Base-by-base conservation (phyloP, 192 early-diverging fungal species). In the Podila epicladia region DNA sequence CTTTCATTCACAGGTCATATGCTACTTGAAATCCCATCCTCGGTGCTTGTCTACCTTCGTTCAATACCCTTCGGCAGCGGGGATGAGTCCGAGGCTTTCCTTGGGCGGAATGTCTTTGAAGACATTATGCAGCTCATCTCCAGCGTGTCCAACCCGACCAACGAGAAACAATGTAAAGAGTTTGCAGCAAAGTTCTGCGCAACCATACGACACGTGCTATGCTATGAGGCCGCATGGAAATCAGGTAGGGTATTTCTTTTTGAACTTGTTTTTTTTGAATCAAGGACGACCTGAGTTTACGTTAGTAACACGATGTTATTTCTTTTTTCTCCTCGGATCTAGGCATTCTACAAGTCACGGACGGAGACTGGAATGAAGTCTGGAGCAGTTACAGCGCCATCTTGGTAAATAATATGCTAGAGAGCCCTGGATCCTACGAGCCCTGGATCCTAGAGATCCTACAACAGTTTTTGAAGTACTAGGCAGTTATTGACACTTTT, bases 221-320 rank as follows among this genome's bases (percentile, higher is more conserved):
- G 77, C 38, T 80, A 80, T 31, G 64, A 80, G 22, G 70, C 77
- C 4, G 77, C 77, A 11, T 80, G 77, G 77, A 66, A 64, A 24
- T 38, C 67, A 69, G 77, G 77, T 80, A 67, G 58, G 35, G 0
- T 28, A 17, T 45, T 45, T 3, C 1, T 15, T 45, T 45, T 57
- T 19, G 49, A 37, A 1, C 31, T 31, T 31, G 4, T 22, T 19
- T 33, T 20, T 62, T 15, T 6, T 37, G 35, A 2, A 8, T 7
- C 33, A 24, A 41, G 19, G 8, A 17, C 11, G 5, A 19, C 4
- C 38, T 64, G 17, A 49, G 17, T 3, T 64, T 9, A 9, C 35
- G 8, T 37, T 11, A 12, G 1, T 60, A 49, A 24, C 28, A 60
- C 29, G 35, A 57, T 38, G 7, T 35, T 1, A 28, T 8, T 45